phyloP scores from a whole-genome alignment of 2,329 filamentous ascomycete genomes.

The Aspergillus awamori region DNA sequence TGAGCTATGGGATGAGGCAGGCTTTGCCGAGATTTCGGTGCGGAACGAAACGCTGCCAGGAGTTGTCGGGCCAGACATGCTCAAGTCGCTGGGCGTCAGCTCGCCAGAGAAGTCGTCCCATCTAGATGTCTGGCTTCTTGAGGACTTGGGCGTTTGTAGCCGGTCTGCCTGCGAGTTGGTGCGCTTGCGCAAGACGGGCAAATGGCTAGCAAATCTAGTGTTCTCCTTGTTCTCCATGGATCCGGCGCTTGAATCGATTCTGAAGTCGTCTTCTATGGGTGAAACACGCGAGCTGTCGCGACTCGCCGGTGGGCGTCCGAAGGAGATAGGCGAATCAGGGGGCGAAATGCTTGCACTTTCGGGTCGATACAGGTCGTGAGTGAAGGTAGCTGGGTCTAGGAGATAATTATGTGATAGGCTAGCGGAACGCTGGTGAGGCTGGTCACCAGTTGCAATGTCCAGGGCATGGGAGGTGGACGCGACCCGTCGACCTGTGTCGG shows the following conservation, averaged over 20 bases:
- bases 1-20: conserved; percentile 31
- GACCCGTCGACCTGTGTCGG: conserved; percentile 44
- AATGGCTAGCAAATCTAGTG: conserved; percentile 30
- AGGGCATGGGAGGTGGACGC: conserved; percentile 64
- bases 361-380: conserved; percentile 1
- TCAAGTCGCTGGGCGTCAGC: conserved; percentile 59
- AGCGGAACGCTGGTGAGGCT: conserved; percentile 20
- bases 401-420: conserved; percentile 19
- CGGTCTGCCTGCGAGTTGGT: conserved; percentile 16
- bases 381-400: conserved; percentile 1
- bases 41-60: conserved; percentile 47
- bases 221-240: conserved; percentile 19
- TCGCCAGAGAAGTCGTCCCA: conserved; percentile 72
- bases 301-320: conserved; percentile 26
- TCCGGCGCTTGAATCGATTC: conserved; percentile 16
- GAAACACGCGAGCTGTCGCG: conserved; percentile 42
- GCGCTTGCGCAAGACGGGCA: conserved; percentile 32
- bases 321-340: conserved; percentile 45
- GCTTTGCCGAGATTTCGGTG: conserved; percentile 27
- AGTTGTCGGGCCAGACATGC: conserved; percentile 60
- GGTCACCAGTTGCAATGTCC: conserved; percentile 42
- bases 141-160: conserved; percentile 7
- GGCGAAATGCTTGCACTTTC: conserved; percentile 51
- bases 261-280: conserved; percentile 40
- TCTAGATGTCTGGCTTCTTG: conserved; percentile 23